phyloP scores from a whole-genome alignment of 73 alveolate species.

The Paramecium octaurelia region DNA sequence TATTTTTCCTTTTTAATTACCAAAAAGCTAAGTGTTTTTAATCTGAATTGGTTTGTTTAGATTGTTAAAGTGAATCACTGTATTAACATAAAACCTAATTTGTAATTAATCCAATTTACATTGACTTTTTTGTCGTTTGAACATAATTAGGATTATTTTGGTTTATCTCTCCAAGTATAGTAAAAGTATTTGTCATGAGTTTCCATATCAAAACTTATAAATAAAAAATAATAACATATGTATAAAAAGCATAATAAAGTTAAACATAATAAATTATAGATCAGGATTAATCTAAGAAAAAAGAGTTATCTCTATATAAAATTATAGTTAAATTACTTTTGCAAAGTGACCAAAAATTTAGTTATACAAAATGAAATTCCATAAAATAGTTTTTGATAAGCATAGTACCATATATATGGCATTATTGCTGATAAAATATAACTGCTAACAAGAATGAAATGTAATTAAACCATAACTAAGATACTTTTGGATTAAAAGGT shows the following conservation, averaged over 20 bases:
- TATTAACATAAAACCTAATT: not conserved
- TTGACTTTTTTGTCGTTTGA: not conserved
- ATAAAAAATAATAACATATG: not conserved
- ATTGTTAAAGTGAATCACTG: not conserved
- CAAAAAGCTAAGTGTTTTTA: not conserved
- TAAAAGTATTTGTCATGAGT: not conserved
- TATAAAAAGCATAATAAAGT: no score
- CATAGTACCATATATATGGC: no score
- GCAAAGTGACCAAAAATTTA: no score
- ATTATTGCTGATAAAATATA: no score
- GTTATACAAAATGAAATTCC: no score
- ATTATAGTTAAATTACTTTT: no score
- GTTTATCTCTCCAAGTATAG: slow-evolving; percentile 21
- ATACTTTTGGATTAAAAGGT: no score
- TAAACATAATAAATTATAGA: not conserved
- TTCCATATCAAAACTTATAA: not conserved
- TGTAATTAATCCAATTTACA: not conserved
- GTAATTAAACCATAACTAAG: no score
- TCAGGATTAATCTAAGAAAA: no score
- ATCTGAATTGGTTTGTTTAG: not conserved
- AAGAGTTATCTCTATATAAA: no score
- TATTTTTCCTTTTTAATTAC: not conserved
- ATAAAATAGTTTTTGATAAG: no score
- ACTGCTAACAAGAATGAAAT: no score
- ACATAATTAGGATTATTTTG: not conserved